Base-by-base conservation (phyloP, 768 basidiomycete genomes). In the Exidia glandulosa region DNA sequence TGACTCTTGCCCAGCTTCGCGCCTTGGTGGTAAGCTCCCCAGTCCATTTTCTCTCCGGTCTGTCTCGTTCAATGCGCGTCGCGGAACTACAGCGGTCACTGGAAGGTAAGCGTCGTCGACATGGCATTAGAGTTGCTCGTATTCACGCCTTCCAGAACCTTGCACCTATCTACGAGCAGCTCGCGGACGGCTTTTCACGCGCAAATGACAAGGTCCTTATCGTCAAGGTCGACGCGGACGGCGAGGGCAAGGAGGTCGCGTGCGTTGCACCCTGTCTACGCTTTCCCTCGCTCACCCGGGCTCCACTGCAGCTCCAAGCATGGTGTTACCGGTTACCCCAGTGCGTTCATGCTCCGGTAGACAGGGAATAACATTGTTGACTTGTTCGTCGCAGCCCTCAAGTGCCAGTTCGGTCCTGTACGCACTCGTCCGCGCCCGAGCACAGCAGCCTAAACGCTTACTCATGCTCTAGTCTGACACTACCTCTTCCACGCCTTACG, bases 151-250 rank as follows among this genome's bases (percentile, higher is more conserved):
- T 47, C 56, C 57, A 92, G 90, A 91, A 81, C 74, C 87, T 95
- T 61, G 94, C 91, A 0, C 94, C 94, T 2, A 72, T 75, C 0
- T 97, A 90, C 64, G 94, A 95, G 70, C 79, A 94, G 69, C 82
- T 97, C 30, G 94, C 86, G 31, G 88, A 95, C 66, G 88, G 88
- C n/a, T 97, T 84, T 68, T 73, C 80, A 3, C 81, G 86, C 58
- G 82, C 79, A 57, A 87, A 87, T 63, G 85, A 91, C 68, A 90
- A 89, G 69, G 88, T 97, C 25, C 66, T 90, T 57, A 81, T 97
- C 65, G 94, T 92, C 58, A 95, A 95, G 69, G 86, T 94, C 12
- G 93, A 97, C 64, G 93, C 93, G 1, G 94, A 97, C 68, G 91
- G 92, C 56, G 86, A 70, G 45, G 94, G 93, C 56, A 86, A 84